Conservation (phyloP, 352 stramenopile species). For the Globisporangium viniferum region DNA sequence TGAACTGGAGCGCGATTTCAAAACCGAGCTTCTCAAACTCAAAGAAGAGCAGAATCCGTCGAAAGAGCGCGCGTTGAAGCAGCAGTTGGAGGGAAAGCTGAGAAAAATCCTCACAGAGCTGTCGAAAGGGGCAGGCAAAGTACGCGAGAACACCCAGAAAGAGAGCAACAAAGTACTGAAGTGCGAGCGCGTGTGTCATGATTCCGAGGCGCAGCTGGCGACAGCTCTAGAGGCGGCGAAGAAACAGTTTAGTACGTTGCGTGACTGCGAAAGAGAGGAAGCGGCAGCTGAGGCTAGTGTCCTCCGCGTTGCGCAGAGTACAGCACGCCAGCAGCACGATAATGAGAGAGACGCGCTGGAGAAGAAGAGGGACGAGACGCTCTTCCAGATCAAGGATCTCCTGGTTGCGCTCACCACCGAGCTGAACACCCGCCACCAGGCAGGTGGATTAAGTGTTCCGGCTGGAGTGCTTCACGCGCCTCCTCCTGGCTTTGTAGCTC, state of each 20-base stretch:
- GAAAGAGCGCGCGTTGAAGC: conserved; percentile 36
- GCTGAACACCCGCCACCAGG: conserved; percentile 11
- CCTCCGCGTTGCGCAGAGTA: background rate
- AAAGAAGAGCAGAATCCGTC: conserved; percentile 59
- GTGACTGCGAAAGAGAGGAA: conserved; percentile 1
- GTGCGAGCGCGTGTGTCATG: conserved; percentile 12
- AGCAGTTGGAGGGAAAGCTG: conserved; percentile 40
- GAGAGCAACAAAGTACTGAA: conserved; percentile 27
- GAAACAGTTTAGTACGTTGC: conserved; percentile 13
- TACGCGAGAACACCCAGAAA: conserved; percentile 11
- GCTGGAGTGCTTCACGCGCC: background rate
- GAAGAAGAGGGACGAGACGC: conserved; percentile 32
- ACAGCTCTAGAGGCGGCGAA: conserved; percentile 23
- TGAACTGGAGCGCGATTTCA: conserved; percentile 43
- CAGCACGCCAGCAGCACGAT: background rate
- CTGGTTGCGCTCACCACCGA: conserved; percentile 34
- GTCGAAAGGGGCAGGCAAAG: conserved; percentile 14
- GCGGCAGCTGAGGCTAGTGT: background rate
- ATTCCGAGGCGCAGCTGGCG: conserved; percentile 19
- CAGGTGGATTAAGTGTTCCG: background rate
- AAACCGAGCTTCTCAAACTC: conserved; percentile 31
- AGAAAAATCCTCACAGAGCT: conserved; percentile 24
- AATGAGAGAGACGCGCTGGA: background rate
- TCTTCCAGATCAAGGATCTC: conserved; percentile 63
- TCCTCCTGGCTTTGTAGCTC: background rate